Percentiles rank a stretch among this genome's conserved stretches.
These are phyloP conservation scores for Paxillus involutus DNA, from an alignment of 768 basidiomycete species.

Conservation along the genomic window DNA sequence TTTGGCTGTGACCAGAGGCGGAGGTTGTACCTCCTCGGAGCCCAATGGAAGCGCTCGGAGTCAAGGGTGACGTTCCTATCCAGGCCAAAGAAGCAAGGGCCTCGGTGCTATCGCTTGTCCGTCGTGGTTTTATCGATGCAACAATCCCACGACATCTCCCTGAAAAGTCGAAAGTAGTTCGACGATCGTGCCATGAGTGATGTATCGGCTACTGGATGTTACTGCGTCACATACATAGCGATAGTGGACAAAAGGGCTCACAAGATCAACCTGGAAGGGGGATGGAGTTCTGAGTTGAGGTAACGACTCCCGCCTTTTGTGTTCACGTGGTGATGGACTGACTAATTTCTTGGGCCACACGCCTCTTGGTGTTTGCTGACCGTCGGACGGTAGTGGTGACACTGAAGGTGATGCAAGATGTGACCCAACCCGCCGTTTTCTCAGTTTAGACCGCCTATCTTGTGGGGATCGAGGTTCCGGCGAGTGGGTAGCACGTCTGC, in stretches of 20 bases:
- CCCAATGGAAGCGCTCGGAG: neutral
- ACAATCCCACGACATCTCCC: neutral
- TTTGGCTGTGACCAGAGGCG: conserved; percentile 1
- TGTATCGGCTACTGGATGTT: conserved; percentile 26
- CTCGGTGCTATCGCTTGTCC: conserved; percentile 21
- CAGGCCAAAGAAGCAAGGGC: conserved; percentile 34
- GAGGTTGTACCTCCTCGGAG: neutral
- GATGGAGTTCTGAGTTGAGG: conserved; percentile 26
- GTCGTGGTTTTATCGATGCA: conserved; percentile 1
- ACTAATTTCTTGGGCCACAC: conserved; percentile 4
- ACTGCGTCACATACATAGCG: conserved; percentile 7
- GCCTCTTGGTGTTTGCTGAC: neutral
- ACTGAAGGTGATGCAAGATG: neutral
- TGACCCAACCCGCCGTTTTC: conserved; percentile 5
- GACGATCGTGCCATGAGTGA: conserved; percentile 29
- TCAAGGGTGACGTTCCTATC: conserved; percentile 19
- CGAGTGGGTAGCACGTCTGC: neutral
- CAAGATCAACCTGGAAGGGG: conserved; percentile 26
- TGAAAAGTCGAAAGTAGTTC: conserved; percentile 14
- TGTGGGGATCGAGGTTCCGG: neutral
- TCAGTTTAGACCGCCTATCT: conserved; percentile 3
- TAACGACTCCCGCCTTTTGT: conserved; percentile 8
- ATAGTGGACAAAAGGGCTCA: conserved; percentile 9
- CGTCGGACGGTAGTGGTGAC: neutral
- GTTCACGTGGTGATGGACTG: neutral